Evolutionary conservation across 2,329 filamentous ascomycete genomes (phyloP).

Genomic region (Exserohilum turcica): DNA sequence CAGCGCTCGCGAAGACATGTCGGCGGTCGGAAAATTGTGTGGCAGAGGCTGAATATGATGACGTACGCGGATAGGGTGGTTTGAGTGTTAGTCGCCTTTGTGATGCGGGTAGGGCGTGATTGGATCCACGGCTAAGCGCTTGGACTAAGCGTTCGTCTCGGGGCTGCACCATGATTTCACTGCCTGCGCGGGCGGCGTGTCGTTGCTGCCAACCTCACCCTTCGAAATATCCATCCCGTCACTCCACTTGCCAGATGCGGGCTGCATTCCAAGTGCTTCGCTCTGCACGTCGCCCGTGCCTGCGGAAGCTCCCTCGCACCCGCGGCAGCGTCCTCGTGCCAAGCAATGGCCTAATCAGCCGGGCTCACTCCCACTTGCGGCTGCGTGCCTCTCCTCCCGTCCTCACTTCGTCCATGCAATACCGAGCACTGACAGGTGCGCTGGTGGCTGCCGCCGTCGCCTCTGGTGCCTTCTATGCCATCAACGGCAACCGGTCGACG

Average conservation of each 20-base stretch:
- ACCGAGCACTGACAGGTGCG: constrained; percentile 69
- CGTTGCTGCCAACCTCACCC: constrained; percentile 9
- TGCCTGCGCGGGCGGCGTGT: constrained; percentile 4
- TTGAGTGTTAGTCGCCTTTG: constrained; percentile 11
- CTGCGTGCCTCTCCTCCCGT: constrained; percentile 51
- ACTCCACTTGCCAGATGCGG: constrained; percentile 63
- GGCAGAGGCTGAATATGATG: constrained; percentile 20
- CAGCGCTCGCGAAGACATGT: constrained; percentile 68
- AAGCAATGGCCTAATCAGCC: constrained; percentile 54
- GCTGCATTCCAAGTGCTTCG: constrained; percentile 70
- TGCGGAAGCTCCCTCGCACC: constrained; percentile 64
- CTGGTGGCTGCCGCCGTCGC: constrained; percentile 71
- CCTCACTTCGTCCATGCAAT: constrained; percentile 74
- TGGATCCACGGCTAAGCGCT: constrained; percentile 12
- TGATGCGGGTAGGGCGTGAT: constrained; percentile 18
- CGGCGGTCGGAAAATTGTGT: constrained; percentile 9
- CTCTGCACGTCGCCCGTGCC: constrained; percentile 68
- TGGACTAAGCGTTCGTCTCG: constrained; percentile 12
- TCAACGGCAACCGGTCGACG: constrained; percentile 53
- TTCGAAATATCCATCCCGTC: constrained; percentile 10
- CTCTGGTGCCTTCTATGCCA: constrained; percentile 78
- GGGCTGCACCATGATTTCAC: constrained; percentile 15
- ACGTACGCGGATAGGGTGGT: constrained; percentile 19
- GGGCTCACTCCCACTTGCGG: constrained; percentile 51
- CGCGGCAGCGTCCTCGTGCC: constrained; percentile 45